phyloP scores from a whole-genome alignment of 2,329 filamentous ascomycete species.

The Remersonia thermophila region DNA sequence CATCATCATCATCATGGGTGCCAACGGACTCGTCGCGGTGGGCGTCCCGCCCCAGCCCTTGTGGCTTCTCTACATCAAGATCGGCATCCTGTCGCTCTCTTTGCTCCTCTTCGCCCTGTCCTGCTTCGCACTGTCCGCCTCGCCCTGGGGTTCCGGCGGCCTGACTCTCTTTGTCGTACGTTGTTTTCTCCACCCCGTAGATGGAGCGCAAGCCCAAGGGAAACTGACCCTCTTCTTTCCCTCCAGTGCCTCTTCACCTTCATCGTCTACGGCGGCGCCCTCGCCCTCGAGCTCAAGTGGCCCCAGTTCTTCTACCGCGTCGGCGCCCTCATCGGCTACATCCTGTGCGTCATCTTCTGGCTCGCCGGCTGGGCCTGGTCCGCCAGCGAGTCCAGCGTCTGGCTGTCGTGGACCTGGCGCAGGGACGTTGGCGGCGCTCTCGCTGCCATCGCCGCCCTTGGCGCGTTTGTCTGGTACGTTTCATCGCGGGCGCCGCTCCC shows the following conservation, averaged over 20 bases:
- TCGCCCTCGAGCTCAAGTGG: conserved; percentile 25
- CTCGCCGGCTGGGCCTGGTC: conserved; percentile 31
- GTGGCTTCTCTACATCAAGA: conserved; percentile 27
- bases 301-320: conserved; percentile 28
- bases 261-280: conserved; percentile 27
- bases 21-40: conserved; percentile 23
- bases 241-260: conserved; percentile 30
- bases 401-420: conserved; percentile 15
- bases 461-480: conserved; percentile 29
- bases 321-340: conserved; percentile 24
- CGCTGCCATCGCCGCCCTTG: conserved; percentile 29
- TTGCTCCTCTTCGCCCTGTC: conserved; percentile 28
- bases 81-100: conserved; percentile 28
- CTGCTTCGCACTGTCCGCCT: conserved; percentile 26
- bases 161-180: conserved; percentile 17
- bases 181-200: too few species aligned
- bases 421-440: conserved; percentile 22
- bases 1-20: conserved; percentile 6
- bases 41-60: conserved; percentile 26
- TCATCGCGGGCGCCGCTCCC: too few species aligned
- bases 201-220: too few species aligned
- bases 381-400: conserved; percentile 23
- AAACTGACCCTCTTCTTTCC: too few species aligned
- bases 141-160: too few species aligned
- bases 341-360: conserved; percentile 32